Evolutionary conservation across 1,139 yeast genomes (phyloP).

Genomic region (Sporopachydermia cereana): DNA sequence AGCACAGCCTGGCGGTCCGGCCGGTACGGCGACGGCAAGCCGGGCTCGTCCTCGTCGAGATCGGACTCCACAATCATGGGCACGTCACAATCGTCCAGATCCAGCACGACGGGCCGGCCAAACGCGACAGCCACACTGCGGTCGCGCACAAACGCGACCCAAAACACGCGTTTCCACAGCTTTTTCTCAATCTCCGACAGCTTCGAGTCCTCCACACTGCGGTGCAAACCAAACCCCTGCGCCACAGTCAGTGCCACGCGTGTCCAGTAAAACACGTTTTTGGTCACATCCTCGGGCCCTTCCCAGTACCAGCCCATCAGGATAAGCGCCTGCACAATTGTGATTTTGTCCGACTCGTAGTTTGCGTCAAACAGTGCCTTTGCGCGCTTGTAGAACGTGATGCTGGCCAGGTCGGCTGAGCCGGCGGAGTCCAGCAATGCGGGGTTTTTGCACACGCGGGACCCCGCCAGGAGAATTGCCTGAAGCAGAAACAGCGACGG

Average conservation of each 20-base stretch:
- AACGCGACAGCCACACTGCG: constrained; percentile 62
- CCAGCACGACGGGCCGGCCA: constrained; percentile 63
- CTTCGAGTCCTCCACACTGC: constrained; percentile 26
- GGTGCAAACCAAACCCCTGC: constrained; percentile 70
- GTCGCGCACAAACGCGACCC: constrained; percentile 69
- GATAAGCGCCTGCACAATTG: constrained; percentile 54
- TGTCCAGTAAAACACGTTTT: constrained; percentile 70
- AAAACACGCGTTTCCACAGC: constrained; percentile 65
- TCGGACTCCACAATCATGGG: constrained; percentile 61
- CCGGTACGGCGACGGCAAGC: constrained; percentile 30
- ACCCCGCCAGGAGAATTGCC: constrained; percentile 59
- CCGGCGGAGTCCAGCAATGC: constrained; percentile 45
- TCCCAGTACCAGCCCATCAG: constrained; percentile 67
- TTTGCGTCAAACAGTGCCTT: constrained; percentile 66
- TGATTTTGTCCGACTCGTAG: constrained; percentile 60
- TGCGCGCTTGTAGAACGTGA: constrained; percentile 65
- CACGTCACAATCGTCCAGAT: constrained; percentile 67
- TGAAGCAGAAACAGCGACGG: constrained; percentile 62
- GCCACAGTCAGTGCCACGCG: constrained; percentile 64
- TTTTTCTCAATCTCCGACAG: constrained; percentile 36
- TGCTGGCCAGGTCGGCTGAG: constrained; percentile 44
- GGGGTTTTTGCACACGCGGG: constrained; percentile 49
- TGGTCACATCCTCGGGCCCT: constrained; percentile 67
- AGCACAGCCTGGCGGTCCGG: constrained; percentile 38
- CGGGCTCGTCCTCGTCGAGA: constrained; percentile 47